Conservation (phyloP, 768 basidiomycete species). For the Hemileccinum impolitum region DNA sequence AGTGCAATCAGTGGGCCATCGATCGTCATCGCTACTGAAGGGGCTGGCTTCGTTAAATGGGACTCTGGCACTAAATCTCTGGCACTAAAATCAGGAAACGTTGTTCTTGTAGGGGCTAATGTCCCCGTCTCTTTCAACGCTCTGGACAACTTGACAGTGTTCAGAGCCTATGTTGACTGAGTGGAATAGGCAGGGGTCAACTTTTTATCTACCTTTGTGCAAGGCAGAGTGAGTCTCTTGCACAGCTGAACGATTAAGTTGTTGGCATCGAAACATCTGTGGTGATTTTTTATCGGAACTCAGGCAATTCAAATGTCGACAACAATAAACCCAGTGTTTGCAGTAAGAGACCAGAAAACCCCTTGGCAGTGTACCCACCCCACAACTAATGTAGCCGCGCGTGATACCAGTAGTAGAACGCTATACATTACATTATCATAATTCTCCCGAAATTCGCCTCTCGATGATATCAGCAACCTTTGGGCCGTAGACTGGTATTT, state of each 20-base stretch:
- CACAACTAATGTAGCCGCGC: background rate
- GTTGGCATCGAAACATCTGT: no score
- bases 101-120: constrained; percentile 79
- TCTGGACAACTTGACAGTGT: constrained; percentile 23
- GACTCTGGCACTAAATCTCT: constrained; percentile 34
- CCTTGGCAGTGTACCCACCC: background rate
- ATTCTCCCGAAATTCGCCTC: constrained; percentile 47
- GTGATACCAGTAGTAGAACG: no score
- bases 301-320: no score
- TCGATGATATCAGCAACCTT: constrained; percentile 68
- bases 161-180: constrained; percentile 29
- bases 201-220: no score
- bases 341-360: no score
- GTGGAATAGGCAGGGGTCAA: background rate
- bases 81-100: constrained; percentile 59
- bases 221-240: no score
- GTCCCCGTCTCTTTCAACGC: constrained; percentile 49
- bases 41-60: constrained; percentile 58
- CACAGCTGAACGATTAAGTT: no score
- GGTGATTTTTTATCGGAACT: no score
- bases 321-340: no score
- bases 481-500: constrained; percentile 70
- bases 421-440: background rate
- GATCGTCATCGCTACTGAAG: constrained; percentile 72
- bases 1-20: constrained; percentile 76